These are phyloP conservation scores for Fragilaria crotonensis DNA, from an alignment of 108 stramenopile genomes.

Conservation along the genomic window DNA sequence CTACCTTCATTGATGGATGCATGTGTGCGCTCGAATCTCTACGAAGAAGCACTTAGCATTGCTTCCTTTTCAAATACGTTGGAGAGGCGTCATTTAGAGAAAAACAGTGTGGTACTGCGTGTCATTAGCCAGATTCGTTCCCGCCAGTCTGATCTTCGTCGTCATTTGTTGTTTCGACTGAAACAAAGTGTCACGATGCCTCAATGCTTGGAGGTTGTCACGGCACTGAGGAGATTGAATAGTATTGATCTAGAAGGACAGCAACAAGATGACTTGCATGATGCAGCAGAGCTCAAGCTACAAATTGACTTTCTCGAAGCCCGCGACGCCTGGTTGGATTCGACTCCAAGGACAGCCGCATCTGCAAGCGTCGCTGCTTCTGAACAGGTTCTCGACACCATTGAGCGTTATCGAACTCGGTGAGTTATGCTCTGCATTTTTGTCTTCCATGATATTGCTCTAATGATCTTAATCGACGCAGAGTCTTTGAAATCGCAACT, in stretches of 20 bases:
- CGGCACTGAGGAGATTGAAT: conserved; percentile 73
- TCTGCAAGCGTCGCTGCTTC: conserved; percentile 24
- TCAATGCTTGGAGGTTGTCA: conserved; percentile 78
- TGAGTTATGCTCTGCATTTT: conserved; percentile 17
- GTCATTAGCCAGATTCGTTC: conserved; percentile 77
- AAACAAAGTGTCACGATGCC: conserved; percentile 84
- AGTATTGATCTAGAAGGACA: conserved; percentile 73
- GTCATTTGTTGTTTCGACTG: conserved; percentile 60
- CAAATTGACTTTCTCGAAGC: conserved; percentile 84
- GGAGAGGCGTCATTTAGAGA: conserved; percentile 63
- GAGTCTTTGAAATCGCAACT: conserved; percentile 82
- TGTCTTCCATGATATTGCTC: conserved; percentile 3
- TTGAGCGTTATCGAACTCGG: conserved; percentile 80
- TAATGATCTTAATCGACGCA: conserved; percentile 11
- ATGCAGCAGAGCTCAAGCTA: conserved; percentile 67
- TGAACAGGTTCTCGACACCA: conserved; percentile 76
- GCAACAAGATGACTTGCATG: conserved; percentile 50
- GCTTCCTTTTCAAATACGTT: conserved; percentile 82
- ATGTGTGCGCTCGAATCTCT: conserved; percentile 73
- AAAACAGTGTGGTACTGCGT: conserved; percentile 51
- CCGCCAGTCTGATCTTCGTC: conserved; percentile 66
- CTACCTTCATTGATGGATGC: conserved; percentile 85
- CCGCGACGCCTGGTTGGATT: conserved; percentile 75
- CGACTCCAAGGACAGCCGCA: conserved; percentile 30
- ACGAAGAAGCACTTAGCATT: conserved; percentile 80